Evolutionary conservation across 2,329 filamentous ascomycete genomes (phyloP).

Genomic region (Fusarium zealandicum): DNA sequence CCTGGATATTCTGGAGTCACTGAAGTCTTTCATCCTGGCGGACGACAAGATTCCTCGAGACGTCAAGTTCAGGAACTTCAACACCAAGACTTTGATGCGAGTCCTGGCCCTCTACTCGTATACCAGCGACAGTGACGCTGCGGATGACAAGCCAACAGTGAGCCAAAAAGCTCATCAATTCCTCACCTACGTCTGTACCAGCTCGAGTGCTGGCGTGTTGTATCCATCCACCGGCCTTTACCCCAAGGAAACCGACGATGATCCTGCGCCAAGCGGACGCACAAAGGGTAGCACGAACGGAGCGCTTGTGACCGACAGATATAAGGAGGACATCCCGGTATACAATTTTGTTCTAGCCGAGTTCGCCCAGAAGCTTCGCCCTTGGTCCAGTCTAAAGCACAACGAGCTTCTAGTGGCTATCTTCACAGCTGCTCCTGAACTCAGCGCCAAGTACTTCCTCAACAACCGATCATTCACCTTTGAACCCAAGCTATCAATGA

Average conservation of each 20-base stretch:
- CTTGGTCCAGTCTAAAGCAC: slow-evolving; percentile 82
- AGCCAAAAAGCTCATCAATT: slow-evolving; percentile 77
- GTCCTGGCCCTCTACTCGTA: slow-evolving; percentile 76
- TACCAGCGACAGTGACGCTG: slow-evolving; percentile 53
- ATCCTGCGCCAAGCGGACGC: slow-evolving; percentile 46
- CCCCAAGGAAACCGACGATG: slow-evolving; percentile 70
- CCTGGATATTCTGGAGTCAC: slow-evolving; percentile 73
- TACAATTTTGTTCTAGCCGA: slow-evolving; percentile 81
- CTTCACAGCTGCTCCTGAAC: slow-evolving; percentile 82
- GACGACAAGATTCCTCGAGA: slow-evolving; percentile 77
- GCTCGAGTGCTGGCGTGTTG: slow-evolving; percentile 74
- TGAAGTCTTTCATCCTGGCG: slow-evolving; percentile 75
- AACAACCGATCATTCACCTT: slow-evolving; percentile 82
- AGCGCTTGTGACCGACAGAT: slow-evolving; percentile 73
- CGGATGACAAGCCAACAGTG: slow-evolving; percentile 59
- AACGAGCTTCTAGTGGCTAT: slow-evolving; percentile 82
- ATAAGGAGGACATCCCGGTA: slow-evolving; percentile 71
- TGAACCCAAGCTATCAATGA: slow-evolving; percentile 89
- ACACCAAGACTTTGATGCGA: slow-evolving; percentile 73
- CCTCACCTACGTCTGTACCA: slow-evolving; percentile 77
- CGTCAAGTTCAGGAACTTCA: slow-evolving; percentile 78
- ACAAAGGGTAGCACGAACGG: slow-evolving; percentile 65
- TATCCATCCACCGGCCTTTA: slow-evolving; percentile 85
- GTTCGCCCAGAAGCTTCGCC: slow-evolving; percentile 79
- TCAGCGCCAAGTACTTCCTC: slow-evolving; percentile 86